phyloP scores from a whole-genome alignment of 768 basidiomycete genomes.

The Tephrocybe rancida region DNA sequence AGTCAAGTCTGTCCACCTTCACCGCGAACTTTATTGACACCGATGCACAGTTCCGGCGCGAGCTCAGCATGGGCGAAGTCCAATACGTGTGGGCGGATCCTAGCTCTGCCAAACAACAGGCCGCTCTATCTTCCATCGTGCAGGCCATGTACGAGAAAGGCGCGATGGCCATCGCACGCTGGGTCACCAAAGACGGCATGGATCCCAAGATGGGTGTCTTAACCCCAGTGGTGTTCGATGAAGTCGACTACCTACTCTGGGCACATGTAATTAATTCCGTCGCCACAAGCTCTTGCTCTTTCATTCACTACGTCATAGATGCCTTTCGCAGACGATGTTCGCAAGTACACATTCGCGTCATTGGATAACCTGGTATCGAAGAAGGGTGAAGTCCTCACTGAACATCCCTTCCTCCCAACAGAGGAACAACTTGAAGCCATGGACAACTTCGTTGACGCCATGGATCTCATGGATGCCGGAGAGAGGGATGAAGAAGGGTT shows the following conservation, averaged over 20 bases:
- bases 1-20: constrained; percentile 13
- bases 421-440: constrained; percentile 77
- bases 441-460: constrained; percentile 84
- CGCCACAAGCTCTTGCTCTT: neutral
- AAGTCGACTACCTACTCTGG: constrained; percentile 84
- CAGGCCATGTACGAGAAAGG: constrained; percentile 75
- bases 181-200: constrained; percentile 70
- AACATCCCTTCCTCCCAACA: constrained; percentile 85
- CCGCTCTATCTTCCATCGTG: constrained; percentile 85
- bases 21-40: neutral
- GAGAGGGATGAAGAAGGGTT: constrained; percentile 80
- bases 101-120: constrained; percentile 65
- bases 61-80: constrained; percentile 82
- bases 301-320: constrained; percentile 50
- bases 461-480: constrained; percentile 83
- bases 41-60: constrained; percentile 71
- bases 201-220: constrained; percentile 90
- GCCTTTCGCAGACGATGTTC: constrained; percentile 94
- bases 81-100: constrained; percentile 85
- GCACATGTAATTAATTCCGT: constrained; percentile 54
- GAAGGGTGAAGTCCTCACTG: constrained; percentile 70
- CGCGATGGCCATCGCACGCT: constrained; percentile 79
- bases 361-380: constrained; percentile 73
- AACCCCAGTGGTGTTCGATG: constrained; percentile 59
- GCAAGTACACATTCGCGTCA: constrained; percentile 85